Evolutionary conservation across 139 green algal genomes (phyloP), one percentile per base, ranked within the genome.

Genomic region (Volvox africanus): DNA sequence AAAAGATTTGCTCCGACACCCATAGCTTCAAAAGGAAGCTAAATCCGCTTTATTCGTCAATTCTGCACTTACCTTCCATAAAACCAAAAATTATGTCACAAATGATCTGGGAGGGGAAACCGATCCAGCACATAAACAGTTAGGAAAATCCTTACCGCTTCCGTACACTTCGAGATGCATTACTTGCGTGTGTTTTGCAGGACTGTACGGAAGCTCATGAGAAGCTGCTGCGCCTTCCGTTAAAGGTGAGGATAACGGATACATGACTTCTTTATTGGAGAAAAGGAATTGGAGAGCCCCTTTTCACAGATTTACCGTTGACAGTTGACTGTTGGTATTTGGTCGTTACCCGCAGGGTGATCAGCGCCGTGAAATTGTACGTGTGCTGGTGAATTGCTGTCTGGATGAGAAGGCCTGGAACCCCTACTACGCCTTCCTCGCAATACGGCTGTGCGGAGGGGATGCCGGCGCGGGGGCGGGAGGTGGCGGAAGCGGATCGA

Each of bases 301-400:
- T n/a, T n/a, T n/a, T n/a, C n/a, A n/a, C n/a, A n/a, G n/a, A n/a
- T 55, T 5, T 55, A 55, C 44, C 44, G 68, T 76, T 76, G 68
- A 9, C 44, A 55, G 9, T 55, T 55, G 44, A 55, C 44, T 9
- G 44, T 55, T 55, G 44, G 44, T 76, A n/a, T 5, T 76, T 76
- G 68, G 68, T 13, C 44, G 44, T 9, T 55, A 55, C 44, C 44
- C 44, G 44, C 44, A 90, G 94, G 97, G 96, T 16, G 95, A 97
- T 83, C 93, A 96, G 71, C 92, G 97, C 86, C 94, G 96, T 1
- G 97, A 98, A 92, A 78, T 97, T 21, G 93, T 97, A 65, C 93
- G 96, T 1, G 97, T 98, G 65, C 90, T 96, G 61, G 85, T 98
- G 61, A 95, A 98, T 50, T 99, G 97, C 93, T 96, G 94, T 91